phyloP scores from a whole-genome alignment of 1,284 basidiomycete genomes.

The Puccinia brachypodii region DNA sequence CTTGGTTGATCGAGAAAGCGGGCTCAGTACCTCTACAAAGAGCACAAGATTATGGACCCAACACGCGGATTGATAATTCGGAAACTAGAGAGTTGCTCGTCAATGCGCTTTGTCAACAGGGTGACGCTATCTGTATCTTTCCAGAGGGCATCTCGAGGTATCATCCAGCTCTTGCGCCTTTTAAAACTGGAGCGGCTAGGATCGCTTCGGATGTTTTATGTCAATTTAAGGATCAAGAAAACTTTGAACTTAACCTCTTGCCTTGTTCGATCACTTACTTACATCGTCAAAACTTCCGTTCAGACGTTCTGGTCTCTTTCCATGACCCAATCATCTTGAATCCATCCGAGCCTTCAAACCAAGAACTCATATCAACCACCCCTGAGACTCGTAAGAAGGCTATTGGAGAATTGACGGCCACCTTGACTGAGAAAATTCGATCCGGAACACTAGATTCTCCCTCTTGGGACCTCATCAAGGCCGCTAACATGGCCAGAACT shows the following conservation, averaged over 20 bases:
- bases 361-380: conserved; percentile 49
- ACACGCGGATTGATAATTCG: conserved; percentile 66
- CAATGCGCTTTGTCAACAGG: conserved; percentile 68
- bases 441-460: conserved; percentile 76
- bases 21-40: conserved; percentile 78
- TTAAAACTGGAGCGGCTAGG: conserved; percentile 80
- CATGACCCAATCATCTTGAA: conserved; percentile 65
- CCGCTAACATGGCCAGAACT: conserved; percentile 70
- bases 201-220: conserved; percentile 74
- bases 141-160: conserved; percentile 68
- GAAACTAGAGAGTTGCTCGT: conserved; percentile 68
- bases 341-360: conserved; percentile 23
- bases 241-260: conserved; percentile 69
- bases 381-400: conserved; percentile 6
- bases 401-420: not conserved
- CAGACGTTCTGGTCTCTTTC: conserved; percentile 79
- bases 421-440: conserved; percentile 62
- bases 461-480: conserved; percentile 73
- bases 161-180: conserved; percentile 74
- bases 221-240: conserved; percentile 61
- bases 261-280: conserved; percentile 72
- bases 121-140: conserved; percentile 65
- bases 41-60: conserved; percentile 65
- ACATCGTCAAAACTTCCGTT: conserved; percentile 73
- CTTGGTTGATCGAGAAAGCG: conserved; percentile 80